Conservation (phyloP, 169 alveolate species). For the Babesia caballi region DNA sequence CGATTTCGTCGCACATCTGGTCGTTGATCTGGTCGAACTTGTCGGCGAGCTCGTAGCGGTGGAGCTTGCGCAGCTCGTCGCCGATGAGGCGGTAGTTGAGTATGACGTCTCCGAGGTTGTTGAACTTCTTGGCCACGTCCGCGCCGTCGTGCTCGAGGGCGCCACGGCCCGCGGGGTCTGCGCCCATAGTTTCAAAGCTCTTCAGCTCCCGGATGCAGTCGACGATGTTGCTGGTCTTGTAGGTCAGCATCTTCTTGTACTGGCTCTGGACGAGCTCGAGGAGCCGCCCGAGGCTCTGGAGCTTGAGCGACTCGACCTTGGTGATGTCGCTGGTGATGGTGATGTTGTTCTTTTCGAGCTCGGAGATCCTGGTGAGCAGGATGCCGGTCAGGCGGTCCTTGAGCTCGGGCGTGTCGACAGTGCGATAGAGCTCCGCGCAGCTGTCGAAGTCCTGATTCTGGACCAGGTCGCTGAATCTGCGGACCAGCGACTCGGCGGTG, state of each 20-base stretch:
- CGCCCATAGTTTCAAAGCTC: conserved; percentile 7
- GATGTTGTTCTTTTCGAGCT: conserved; percentile 18
- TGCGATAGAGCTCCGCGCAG: conserved; percentile 29
- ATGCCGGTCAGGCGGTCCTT: background rate
- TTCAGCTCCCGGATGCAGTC: conserved; percentile 53
- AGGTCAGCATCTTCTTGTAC: conserved; percentile 59
- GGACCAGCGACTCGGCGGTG: background rate
- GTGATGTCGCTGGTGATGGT: conserved; percentile 33
- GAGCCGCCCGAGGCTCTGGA: conserved; percentile 47
- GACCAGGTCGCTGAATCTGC: conserved; percentile 10
- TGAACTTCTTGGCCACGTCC: conserved; percentile 19
- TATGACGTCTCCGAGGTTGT: conserved; percentile 57
- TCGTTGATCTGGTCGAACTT: conserved; percentile 50
- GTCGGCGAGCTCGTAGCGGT: conserved; percentile 61
- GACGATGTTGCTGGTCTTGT: conserved; percentile 55
- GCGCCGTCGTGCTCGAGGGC: background rate
- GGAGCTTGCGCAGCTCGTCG: conserved; percentile 62
- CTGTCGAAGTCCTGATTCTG: conserved; percentile 32
- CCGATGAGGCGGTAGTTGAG: conserved; percentile 51
- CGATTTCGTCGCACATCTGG: conserved; percentile 60
- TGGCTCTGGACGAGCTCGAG: conserved; percentile 39
- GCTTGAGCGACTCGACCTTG: conserved; percentile 22
- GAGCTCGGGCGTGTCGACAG: background rate
- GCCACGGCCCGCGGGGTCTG: background rate
- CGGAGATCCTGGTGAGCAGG: conserved; percentile 13